Evolutionary conservation across 208 protist species (phyloP).

Genomic region (Acanthamoeba royreba): DNA sequence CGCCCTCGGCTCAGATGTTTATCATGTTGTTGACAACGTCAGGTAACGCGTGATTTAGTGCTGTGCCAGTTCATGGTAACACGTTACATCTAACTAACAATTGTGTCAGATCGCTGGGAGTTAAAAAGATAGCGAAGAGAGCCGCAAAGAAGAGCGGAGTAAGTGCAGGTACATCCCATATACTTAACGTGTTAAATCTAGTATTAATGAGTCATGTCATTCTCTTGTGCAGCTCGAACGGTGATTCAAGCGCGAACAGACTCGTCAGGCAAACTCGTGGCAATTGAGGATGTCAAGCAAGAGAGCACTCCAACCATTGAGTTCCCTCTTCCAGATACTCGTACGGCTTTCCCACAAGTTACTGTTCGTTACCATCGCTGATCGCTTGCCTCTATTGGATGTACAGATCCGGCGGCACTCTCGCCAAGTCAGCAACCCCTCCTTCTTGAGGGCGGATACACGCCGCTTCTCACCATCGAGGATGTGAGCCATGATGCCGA

Average conservation of each 20-base stretch:
- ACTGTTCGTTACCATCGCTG: neutral
- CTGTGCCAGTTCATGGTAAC: neutral
- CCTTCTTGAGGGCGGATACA: neutral
- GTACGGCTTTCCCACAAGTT: neutral
- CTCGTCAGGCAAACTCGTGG: neutral
- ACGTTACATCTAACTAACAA: neutral
- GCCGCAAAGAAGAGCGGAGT: conserved; percentile 12
- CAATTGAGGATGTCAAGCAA: neutral
- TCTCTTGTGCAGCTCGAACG: neutral
- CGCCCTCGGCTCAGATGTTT: neutral
- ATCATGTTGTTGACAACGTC: neutral
- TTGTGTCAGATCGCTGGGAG: neutral
- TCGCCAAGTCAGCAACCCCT: no score
- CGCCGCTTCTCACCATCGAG: neutral
- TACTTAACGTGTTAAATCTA: neutral
- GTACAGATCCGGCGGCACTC: neutral
- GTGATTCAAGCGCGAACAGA: neutral
- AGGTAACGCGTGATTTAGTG: neutral
- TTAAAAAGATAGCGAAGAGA: neutral
- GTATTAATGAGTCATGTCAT: neutral
- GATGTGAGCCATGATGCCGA: neutral
- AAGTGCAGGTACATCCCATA: neutral
- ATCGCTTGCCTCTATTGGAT: neutral
- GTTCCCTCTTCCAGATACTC: neutral
- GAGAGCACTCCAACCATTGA: neutral